A percentile compares a stretch with the other conserved stretches of the same genome.
Evolutionary conservation across 2,329 filamentous ascomycete species (phyloP).

Genomic region (Botrytis pseudocinerea): DNA sequence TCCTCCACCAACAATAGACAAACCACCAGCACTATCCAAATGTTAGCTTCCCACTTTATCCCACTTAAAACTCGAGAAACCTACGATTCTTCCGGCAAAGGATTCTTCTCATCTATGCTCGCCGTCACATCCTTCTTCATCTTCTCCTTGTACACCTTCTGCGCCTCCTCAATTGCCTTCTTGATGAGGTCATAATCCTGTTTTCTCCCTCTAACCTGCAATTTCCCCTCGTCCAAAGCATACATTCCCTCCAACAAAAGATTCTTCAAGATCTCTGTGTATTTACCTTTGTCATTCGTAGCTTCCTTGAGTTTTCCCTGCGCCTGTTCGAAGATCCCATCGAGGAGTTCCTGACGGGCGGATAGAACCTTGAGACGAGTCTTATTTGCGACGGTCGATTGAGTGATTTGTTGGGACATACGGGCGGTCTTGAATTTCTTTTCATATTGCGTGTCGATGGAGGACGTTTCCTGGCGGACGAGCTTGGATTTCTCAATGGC

Average conservation of each 20-base stretch:
- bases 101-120: constrained; percentile 74
- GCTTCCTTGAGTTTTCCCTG: constrained; percentile 68
- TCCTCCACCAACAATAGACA: constrained; percentile 74
- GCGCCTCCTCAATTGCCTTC: constrained; percentile 75
- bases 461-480: constrained; percentile 87
- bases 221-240: constrained; percentile 76
- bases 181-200: constrained; percentile 74
- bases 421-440: constrained; percentile 99
- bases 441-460: constrained; percentile 91
- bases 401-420: constrained; percentile 98
- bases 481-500: constrained; percentile 99
- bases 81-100: constrained; percentile 80
- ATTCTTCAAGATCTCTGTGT: constrained; percentile 73
- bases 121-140: constrained; percentile 68
- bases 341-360: constrained; percentile 86
- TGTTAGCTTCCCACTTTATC: constrained; percentile 21
- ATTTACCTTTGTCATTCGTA: constrained; percentile 70
- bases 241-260: constrained; percentile 89
- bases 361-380: constrained; percentile 84
- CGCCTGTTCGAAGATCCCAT: constrained; percentile 83
- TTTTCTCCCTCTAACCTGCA: constrained; percentile 75
- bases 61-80: constrained; percentile 43
- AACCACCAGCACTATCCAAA: constrained; percentile 71
- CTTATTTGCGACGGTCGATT: constrained; percentile 95
- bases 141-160: constrained; percentile 81